phyloP scores from a whole-genome alignment of 192 early-diverging fungal genomes.

The Tieghemiomyces parasiticus region DNA sequence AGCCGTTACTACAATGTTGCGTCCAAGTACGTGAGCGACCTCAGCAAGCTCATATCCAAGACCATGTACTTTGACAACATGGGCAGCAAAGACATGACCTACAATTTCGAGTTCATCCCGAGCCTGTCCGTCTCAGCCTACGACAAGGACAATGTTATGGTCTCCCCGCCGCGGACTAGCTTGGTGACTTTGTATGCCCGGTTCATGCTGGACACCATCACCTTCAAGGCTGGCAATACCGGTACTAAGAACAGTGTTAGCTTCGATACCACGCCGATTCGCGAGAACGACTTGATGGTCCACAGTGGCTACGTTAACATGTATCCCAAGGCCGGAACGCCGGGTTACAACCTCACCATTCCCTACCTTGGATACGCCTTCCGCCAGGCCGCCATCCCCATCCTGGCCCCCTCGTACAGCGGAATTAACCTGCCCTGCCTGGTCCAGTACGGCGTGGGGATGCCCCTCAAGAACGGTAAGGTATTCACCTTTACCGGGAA shows the following conservation, averaged over 20 bases:
- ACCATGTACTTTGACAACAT: not conserved
- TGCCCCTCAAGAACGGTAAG: not conserved
- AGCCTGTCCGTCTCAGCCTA: not conserved
- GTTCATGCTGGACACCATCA: not conserved
- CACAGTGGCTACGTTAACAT: not conserved
- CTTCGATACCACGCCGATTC: not conserved
- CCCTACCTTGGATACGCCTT: not conserved
- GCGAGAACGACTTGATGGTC: not conserved
- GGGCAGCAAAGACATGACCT: not conserved
- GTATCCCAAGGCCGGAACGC: too few species aligned
- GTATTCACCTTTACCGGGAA: not conserved
- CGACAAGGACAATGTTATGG: not conserved
- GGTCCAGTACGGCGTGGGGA: too few species aligned
- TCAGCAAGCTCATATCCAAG: not conserved
- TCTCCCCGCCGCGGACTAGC: not conserved
- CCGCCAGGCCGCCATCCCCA: not conserved
- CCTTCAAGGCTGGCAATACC: not conserved
- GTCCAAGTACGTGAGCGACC: not conserved
- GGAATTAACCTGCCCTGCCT: not conserved
- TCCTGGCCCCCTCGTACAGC: not conserved
- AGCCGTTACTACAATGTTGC: not conserved
- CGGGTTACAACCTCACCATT: not conserved
- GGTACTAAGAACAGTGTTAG: not conserved
- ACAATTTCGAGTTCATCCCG: not conserved
- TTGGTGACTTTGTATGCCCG: not conserved